Conservation (phyloP, 1,139 yeast species). For the Kluyveromyces sp. region DNA sequence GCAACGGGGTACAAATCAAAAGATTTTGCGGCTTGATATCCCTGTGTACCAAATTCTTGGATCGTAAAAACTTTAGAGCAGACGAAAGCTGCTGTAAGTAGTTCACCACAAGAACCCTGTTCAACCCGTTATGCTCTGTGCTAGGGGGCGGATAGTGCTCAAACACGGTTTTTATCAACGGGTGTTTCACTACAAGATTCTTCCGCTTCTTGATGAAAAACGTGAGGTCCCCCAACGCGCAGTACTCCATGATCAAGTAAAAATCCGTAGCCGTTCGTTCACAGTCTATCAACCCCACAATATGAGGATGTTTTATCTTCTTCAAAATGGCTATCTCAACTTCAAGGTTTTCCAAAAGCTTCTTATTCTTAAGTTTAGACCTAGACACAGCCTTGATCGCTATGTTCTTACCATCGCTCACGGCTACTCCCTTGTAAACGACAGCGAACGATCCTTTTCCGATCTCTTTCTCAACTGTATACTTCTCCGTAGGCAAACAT, state of each 20-base stretch:
- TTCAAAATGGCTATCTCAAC: slow-evolving; percentile 83
- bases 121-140: slow-evolving; percentile 66
- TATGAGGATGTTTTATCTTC: slow-evolving; percentile 85
- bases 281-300: slow-evolving; percentile 78
- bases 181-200: slow-evolving; percentile 68
- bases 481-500: slow-evolving; percentile 16
- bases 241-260: slow-evolving; percentile 93
- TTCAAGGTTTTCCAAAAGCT: slow-evolving; percentile 81
- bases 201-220: slow-evolving; percentile 73
- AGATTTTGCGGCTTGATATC: slow-evolving; percentile 94
- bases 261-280: slow-evolving; percentile 73
- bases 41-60: slow-evolving; percentile 80
- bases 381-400: slow-evolving; percentile 87
- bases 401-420: slow-evolving; percentile 30
- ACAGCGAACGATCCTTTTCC: slow-evolving; percentile 95
- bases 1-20: slow-evolving; percentile 69
- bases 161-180: slow-evolving; percentile 67
- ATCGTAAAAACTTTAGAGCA: slow-evolving; percentile 74
- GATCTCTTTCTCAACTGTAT: slow-evolving; percentile 45
- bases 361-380: slow-evolving; percentile 75
- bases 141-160: slow-evolving; percentile 77
- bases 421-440: slow-evolving; percentile 62
- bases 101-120: slow-evolving; percentile 71
- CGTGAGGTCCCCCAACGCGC: slow-evolving; percentile 89
- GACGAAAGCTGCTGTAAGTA: slow-evolving; percentile 81